Percentiles rank a stretch among this genome's conserved stretches.
Evolutionary conservation across 176 grass and related monocot genomes (phyloP).

Genomic region (Avena eriantha): DNA sequence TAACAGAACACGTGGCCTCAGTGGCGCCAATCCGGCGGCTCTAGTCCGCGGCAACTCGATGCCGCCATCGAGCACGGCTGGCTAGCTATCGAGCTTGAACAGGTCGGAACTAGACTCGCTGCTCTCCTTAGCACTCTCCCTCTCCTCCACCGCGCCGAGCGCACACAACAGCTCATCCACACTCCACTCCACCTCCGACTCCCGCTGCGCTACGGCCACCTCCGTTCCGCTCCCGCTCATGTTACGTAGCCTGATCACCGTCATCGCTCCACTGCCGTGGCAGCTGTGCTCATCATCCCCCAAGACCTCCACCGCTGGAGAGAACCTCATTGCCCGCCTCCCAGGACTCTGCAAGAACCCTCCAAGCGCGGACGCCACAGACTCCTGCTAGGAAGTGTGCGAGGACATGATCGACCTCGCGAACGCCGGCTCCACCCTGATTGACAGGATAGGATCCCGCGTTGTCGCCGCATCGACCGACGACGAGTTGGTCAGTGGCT

Average conservation of each 20-base stretch:
- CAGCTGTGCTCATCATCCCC: conserved; percentile 58
- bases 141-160: conserved; percentile 53
- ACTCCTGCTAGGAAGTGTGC: conserved; percentile 47
- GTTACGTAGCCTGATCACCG: conserved; percentile 23
- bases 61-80: neutral
- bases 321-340: conserved; percentile 80
- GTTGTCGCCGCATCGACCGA: neutral
- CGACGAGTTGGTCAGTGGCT: neutral
- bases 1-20: conserved; percentile 12
- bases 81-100: conserved; percentile 67
- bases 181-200: conserved; percentile 43
- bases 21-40: conserved; percentile 13
- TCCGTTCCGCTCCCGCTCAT: neutral
- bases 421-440: conserved; percentile 23
- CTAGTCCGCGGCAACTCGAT: neutral
- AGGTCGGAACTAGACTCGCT: conserved; percentile 84
- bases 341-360: conserved; percentile 21
- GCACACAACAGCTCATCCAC: conserved; percentile 61
- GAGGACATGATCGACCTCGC: conserved; percentile 63
- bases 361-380: conserved; percentile 20
- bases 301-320: conserved; percentile 61
- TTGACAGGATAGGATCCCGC: neutral
- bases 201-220: neutral
- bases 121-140: conserved; percentile 62
- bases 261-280: conserved; percentile 38